Evolutionary conservation across 164 flowering plant genomes (phyloP).

Genomic region (Vitis labrusca): DNA sequence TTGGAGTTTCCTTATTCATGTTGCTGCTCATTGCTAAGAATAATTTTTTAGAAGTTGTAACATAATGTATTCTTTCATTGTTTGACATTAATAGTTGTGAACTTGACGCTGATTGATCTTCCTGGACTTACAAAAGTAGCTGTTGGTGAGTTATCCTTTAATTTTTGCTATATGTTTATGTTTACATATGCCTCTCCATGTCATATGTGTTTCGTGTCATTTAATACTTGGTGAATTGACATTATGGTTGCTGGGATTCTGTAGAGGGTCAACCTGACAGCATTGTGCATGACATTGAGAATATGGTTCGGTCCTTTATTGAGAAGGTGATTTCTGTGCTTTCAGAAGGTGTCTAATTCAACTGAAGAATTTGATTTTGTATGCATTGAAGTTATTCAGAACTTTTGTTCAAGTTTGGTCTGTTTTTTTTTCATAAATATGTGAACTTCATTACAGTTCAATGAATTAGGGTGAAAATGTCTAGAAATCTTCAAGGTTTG

Average conservation of each 20-base stretch:
- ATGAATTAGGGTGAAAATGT: not conserved
- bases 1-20: not conserved
- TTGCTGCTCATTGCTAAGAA: no score
- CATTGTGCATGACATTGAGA: slow-evolving; percentile 81
- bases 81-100: slow-evolving; percentile 67
- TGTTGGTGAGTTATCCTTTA: slow-evolving; percentile 56
- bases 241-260: not conserved
- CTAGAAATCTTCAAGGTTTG: not conserved
- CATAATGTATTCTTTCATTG: not conserved
- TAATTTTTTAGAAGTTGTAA: not conserved
- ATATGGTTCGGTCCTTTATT: slow-evolving; percentile 82
- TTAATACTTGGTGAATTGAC: not conserved
- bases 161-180: not conserved
- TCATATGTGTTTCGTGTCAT: not conserved
- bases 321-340: slow-evolving; percentile 60
- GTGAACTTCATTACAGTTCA: not conserved
- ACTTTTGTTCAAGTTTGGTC: no score
- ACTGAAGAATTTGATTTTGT: not conserved
- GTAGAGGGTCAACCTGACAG: slow-evolving; percentile 76
- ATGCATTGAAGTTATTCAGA: not conserved
- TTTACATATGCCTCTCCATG: not conserved
- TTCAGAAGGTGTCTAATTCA: not conserved
- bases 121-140: slow-evolving; percentile 99
- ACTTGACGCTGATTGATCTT: slow-evolving; percentile 91
- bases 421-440: not conserved